A percentile compares a stretch with the other conserved stretches of the same genome.
Conservation (phyloP, 352 stramenopile species). For the Globisporangium irregulare region DNA sequence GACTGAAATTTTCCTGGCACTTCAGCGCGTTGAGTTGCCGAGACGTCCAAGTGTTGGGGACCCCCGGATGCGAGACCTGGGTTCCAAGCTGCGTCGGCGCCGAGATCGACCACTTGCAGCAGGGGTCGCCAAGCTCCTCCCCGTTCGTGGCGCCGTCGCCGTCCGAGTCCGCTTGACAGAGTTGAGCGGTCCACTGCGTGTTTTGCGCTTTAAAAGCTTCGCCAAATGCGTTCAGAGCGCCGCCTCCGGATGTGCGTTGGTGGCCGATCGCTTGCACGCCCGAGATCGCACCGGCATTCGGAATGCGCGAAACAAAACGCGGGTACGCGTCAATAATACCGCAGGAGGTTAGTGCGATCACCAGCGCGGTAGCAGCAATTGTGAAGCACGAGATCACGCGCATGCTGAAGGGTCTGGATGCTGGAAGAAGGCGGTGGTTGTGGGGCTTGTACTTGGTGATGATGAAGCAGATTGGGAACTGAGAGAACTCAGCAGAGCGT, state of each 20-base stretch:
- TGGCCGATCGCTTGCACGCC: constrained; percentile 63
- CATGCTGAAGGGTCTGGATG: neutral
- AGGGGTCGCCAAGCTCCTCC: constrained; percentile 86
- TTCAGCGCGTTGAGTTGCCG: constrained; percentile 20
- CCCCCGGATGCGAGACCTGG: constrained; percentile 28
- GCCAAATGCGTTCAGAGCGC: constrained; percentile 60
- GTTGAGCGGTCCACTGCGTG: constrained; percentile 42
- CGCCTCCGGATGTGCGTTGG: constrained; percentile 38
- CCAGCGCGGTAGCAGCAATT: neutral
- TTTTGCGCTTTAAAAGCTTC: constrained; percentile 40
- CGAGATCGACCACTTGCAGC: constrained; percentile 57
- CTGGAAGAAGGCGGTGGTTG: neutral
- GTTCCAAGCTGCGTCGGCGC: neutral
- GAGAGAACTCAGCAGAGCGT: neutral
- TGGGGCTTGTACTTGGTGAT: neutral
- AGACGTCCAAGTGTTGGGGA: constrained; percentile 25
- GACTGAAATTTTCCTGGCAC: constrained; percentile 18
- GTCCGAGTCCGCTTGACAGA: constrained; percentile 72
- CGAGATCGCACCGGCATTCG: constrained; percentile 46
- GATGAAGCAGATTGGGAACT: neutral
- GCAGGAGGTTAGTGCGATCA: neutral
- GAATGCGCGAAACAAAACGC: constrained; percentile 53
- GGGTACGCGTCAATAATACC: constrained; percentile 22
- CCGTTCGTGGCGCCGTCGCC: constrained; percentile 85
- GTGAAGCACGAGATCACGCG: neutral